phyloP scores from a whole-genome alignment of 2,329 filamentous ascomycete species.

The Lasiodiplodia sp. region DNA sequence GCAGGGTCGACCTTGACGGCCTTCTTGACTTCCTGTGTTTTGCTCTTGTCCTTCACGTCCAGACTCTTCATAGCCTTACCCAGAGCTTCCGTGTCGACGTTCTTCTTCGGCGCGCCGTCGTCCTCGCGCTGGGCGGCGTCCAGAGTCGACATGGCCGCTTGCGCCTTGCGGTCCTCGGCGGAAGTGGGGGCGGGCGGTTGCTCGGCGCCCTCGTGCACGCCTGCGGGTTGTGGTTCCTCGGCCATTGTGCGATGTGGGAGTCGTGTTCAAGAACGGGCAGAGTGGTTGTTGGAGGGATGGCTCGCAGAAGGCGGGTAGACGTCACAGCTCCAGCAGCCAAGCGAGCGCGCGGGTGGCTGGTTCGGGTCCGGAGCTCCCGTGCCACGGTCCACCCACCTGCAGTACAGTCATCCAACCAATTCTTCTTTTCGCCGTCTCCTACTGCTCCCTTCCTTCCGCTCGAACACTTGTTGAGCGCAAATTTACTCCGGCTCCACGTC shows the following conservation, averaged over 20 bases:
- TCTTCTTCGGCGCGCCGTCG: conserved; percentile 56
- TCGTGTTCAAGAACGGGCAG: conserved; percentile 13
- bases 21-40: conserved; percentile 50
- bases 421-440: neutral
- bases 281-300: conserved; percentile 17
- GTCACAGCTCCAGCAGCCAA: neutral
- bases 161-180: conserved; percentile 79
- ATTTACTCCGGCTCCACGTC: neutral
- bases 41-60: conserved; percentile 58
- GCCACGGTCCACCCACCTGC: conserved; percentile 6
- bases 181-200: conserved; percentile 51
- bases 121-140: conserved; percentile 63
- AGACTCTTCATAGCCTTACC: conserved; percentile 75
- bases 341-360: conserved; percentile 4
- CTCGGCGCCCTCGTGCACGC: conserved; percentile 66
- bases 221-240: conserved; percentile 64
- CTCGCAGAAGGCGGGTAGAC: conserved; percentile 11
- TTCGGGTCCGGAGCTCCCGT: conserved; percentile 7
- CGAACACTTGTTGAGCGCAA: neutral
- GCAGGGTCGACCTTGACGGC: conserved; percentile 75
- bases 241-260: conserved; percentile 59
- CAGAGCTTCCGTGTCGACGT: conserved; percentile 74
- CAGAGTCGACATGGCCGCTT: conserved; percentile 74
- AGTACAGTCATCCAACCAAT: conserved; percentile 23
- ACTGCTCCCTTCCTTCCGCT: neutral